Base-by-base conservation (phyloP, 352 stramenopile genomes). In the Globisporangium sylvaticum region DNA sequence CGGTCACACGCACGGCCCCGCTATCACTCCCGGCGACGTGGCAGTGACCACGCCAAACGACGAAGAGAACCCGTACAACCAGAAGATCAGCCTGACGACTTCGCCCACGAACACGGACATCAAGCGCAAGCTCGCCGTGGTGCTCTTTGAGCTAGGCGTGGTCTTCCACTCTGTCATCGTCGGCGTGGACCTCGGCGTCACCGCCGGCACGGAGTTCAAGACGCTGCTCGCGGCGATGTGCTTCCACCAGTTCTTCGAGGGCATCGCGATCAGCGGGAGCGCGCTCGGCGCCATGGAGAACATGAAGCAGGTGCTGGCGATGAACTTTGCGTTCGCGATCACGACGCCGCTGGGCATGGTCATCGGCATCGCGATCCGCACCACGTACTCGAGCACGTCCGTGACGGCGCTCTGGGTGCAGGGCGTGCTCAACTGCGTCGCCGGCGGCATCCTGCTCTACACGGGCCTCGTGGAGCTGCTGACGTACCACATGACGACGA, bases 231-330 rank as follows among this genome's bases (percentile, higher is more conserved):
- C 70, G 1, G 84, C 81, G 18, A 73, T 93, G 42, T 81, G 78
- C 66, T 90, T 93, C 72, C 81, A 91, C 65, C 84, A 91, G 68
- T 90, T 93, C 68, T 91, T 91, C 66, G 80, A 90, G 39, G 83
- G 83, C 66, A 75, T 93, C 55, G 80, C 83, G 9, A 74, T 93
- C 34, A 73, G 83, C 42, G 75, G 69, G 44, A 80, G 67, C 58
- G 76, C 80, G 15, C 53, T 88, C n/a, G 68, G 66, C 18, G 77
- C 78, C 50, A 63, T 42, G 34, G 34, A 67, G 8, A 88, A 77
- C 20, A 42, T 42, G 34, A 42, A 42, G 34, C 34, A 42, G 34
- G 69, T 88, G 0, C 65, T 90, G 18, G 55, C 75, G 37, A 72
- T 89, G 29, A 81, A 77, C 62, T 69, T 89, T 6, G 75, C 71